These are phyloP conservation scores for Acidiella bohemica DNA, from an alignment of 495 filamentous ascomycete species.

Conservation along the genomic window DNA sequence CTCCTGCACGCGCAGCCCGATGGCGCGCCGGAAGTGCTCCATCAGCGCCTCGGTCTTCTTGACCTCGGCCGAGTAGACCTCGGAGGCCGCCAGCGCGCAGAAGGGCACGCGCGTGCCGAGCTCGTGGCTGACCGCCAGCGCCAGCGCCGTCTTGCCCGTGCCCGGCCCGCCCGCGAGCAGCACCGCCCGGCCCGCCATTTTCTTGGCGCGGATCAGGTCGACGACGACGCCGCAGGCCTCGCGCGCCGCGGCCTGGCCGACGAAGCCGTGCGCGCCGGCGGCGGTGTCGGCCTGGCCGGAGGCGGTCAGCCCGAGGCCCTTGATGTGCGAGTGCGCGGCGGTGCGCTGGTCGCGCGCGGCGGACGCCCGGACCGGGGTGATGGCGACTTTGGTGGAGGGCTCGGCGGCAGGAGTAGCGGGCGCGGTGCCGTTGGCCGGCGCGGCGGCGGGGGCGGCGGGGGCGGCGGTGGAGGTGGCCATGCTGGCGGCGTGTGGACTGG, in stretches of 20 bases:
- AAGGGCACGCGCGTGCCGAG: slow-evolving; percentile 96
- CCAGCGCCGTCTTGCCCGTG: slow-evolving; percentile 93
- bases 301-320: slow-evolving; percentile 68
- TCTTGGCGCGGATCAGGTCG: slow-evolving; percentile 84
- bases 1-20: slow-evolving; percentile 85
- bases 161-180: slow-evolving; percentile 84
- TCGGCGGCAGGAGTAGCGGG: no score
- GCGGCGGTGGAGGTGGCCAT: background rate
- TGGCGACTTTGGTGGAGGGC: slow-evolving; percentile 44
- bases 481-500: background rate
- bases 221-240: slow-evolving; percentile 94
- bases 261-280: slow-evolving; percentile 54
- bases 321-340: slow-evolving; percentile 93
- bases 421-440: slow-evolving; percentile 13
- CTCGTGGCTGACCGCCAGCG: slow-evolving; percentile 86
- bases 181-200: slow-evolving; percentile 92
- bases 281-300: slow-evolving; percentile 71
- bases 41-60: slow-evolving; percentile 98
- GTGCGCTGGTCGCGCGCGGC: slow-evolving; percentile 91
- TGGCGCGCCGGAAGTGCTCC: slow-evolving; percentile 95
- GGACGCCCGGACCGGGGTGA: slow-evolving; percentile 81
- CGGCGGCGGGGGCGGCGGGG: background rate
- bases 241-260: slow-evolving; percentile 75
- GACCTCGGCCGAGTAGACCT: slow-evolving; percentile 92
- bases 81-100: slow-evolving; percentile 90